Base-by-base conservation (phyloP, 805 yeast species). In the Metschnikowia cubensis region DNA sequence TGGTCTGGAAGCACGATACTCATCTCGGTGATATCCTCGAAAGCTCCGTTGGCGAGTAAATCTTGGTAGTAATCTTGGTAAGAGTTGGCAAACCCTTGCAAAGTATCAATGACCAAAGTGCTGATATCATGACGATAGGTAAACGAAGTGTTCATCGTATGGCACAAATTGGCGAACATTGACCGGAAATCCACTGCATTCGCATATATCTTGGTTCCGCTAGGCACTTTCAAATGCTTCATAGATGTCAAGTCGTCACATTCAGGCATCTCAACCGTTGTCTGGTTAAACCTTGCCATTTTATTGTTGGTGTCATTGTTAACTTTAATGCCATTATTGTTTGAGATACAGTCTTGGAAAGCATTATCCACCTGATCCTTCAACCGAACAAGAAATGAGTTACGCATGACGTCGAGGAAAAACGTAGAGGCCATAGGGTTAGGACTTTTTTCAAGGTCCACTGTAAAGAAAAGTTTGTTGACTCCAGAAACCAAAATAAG, bases 401-500 rank as follows among this genome's bases (percentile, higher is more conserved):
- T 67, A 40, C 72, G 74, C 89, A 91, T 83, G 57, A 85, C 86
- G 3, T 74, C 73, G 29, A 76, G 75, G 63, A 88, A 82, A 62
- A 88, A 85, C 6, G 59, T 59, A 20, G 73, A 54, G 0, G 72
- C 63, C 0, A 58, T 47, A 42, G 55, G 54, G 40, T 52, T 50
- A 4, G 47, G 15, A 15, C 38, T 47, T 17, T 42, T 35, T 4
- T 48, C 52, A 7, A 53, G 56, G 4, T 45, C 52, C 45, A 59
- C 62, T 48, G 57, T 49, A 3, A 48, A 36, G 41, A 69, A 64
- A 2, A 74, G 48, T 25, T 50, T 51, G 46, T 74, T 69, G 1
- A 87, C 70, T 1, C 87, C 83, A 41, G 87, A 83, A 22, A 82
- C 72, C 60, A 88, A 89, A 11, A 82, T 68, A 43, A 89, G 73